Base-by-base conservation (phyloP, 306 rosid genomes). In the Abrus pulchellus region DNA sequence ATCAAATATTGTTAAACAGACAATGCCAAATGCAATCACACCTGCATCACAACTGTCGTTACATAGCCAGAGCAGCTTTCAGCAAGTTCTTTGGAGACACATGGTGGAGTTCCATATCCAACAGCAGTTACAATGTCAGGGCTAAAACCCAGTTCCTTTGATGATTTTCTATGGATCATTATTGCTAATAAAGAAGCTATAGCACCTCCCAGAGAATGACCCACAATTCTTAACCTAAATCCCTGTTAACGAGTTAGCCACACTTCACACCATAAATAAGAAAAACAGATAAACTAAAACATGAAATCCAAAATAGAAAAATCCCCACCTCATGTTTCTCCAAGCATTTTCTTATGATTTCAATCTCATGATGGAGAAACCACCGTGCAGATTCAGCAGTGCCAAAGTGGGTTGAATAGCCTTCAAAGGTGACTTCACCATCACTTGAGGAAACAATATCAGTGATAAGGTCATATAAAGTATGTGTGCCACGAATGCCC, bases 181-280 rank as follows among this genome's bases (percentile, higher is more conserved):
- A 92, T 91, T 64, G 98, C 99, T 72, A 96, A 82, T 54, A 95
- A 63, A 78, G 98, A 89, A 82, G 99, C 98, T 80, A 84, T 95
- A 61, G 99, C 92, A 76, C 98, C 98, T 81, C 99, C 98, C 68
- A 93, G 93, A 52, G 99, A 95, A 95, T 95, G 99, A 77, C 99
- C 98, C 77, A 93, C 98, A 7, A 95, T 85, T 90, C 92, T 90
- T 85, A 95, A 86, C 92, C 93, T 93, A 85, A 60, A 95, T 84
- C 98, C 98, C 97, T 95, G 97, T 90, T 90, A 67, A 85, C 76
- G 87, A 85, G 85, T 90, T 84, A 86, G 88, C 48, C 74, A 89
- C 60, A 74, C 63, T 50, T 68, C 68, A 78, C 6, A 29, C 30
- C 57, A 50, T 75, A 63, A 47, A 44, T 33, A 68, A 77, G 60